Conservation (phyloP, 179 eudicot species). For the Actinidia arguta region DNA sequence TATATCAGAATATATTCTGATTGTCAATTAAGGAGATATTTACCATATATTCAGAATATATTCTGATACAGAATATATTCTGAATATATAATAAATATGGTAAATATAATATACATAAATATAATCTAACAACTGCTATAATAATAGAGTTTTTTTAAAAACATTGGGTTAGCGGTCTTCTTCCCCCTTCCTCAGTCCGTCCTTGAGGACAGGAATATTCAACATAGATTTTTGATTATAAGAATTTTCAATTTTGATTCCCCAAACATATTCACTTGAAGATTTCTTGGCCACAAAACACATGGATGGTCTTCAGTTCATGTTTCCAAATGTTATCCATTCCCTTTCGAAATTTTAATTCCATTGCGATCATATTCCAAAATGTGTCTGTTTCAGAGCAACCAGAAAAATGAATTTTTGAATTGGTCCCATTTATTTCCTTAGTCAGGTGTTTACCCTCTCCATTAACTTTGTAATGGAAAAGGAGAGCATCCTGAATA, state of each 20-base stretch:
- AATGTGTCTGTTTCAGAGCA: neutral
- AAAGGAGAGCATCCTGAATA: neutral
- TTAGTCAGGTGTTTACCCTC: neutral
- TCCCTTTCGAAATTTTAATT: neutral
- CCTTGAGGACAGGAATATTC: neutral
- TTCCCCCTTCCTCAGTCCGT: too few species aligned
- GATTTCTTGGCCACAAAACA: neutral
- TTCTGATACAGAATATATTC: too few species aligned
- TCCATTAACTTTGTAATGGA: neutral
- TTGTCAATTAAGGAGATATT: too few species aligned
- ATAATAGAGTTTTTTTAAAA: too few species aligned
- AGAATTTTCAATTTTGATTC: neutral
- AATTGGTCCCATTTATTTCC: conserved; percentile 5
- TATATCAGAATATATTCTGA: too few species aligned
- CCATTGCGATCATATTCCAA: neutral
- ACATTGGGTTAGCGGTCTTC: too few species aligned
- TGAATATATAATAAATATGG: too few species aligned
- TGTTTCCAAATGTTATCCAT: neutral
- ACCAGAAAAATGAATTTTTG: neutral
- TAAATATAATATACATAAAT: too few species aligned
- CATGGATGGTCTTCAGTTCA: neutral
- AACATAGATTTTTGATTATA: neutral
- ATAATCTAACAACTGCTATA: too few species aligned
- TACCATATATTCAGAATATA: too few species aligned
- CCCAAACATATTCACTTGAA: neutral